phyloP scores from a whole-genome alignment of 345 rosid genomes.

The Excoecaria cochinchinensis region DNA sequence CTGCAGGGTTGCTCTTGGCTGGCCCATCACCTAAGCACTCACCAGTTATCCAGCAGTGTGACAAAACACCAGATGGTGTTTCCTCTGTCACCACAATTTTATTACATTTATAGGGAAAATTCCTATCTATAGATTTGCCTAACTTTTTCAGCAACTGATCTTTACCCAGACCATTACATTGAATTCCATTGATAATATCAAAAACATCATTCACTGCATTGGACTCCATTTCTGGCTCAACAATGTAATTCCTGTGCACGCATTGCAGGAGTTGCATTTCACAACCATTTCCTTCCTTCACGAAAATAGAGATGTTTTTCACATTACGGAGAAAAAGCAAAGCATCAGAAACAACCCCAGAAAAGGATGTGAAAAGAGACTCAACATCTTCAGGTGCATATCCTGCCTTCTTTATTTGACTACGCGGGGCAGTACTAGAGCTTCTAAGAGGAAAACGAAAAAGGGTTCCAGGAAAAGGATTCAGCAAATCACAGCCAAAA shows the following conservation, averaged over 20 bases:
- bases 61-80: slow-evolving; percentile 49
- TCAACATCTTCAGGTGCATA: slow-evolving; percentile 81
- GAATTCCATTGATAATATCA: slow-evolving; percentile 55
- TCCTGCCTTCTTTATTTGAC: slow-evolving; percentile 82
- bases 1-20: slow-evolving; percentile 36
- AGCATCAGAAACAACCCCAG: slow-evolving; percentile 72
- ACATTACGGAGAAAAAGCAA: slow-evolving; percentile 82
- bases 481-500: slow-evolving; percentile 90
- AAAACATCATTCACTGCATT: slow-evolving; percentile 50
- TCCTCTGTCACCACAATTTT: slow-evolving; percentile 80
- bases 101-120: slow-evolving; percentile 65
- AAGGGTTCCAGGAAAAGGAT: slow-evolving; percentile 83
- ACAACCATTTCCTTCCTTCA: slow-evolving; percentile 74
- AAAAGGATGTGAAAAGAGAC: slow-evolving; percentile 79
- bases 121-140: slow-evolving; percentile 53
- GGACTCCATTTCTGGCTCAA: slow-evolving; percentile 51
- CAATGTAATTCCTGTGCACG: slow-evolving; percentile 54
- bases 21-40: slow-evolving; percentile 68
- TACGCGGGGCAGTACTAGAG: slow-evolving; percentile 62
- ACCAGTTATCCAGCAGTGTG: slow-evolving; percentile 88
- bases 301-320: slow-evolving; percentile 65
- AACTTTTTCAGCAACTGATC: slow-evolving; percentile 67
- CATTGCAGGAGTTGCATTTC: slow-evolving; percentile 82
- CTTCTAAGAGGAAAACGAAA: slow-evolving; percentile 94
- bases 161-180: slow-evolving; percentile 64